Evolutionary conservation across 169 alveolate species (phyloP).

Genomic region (Eimeria zaria): DNA sequence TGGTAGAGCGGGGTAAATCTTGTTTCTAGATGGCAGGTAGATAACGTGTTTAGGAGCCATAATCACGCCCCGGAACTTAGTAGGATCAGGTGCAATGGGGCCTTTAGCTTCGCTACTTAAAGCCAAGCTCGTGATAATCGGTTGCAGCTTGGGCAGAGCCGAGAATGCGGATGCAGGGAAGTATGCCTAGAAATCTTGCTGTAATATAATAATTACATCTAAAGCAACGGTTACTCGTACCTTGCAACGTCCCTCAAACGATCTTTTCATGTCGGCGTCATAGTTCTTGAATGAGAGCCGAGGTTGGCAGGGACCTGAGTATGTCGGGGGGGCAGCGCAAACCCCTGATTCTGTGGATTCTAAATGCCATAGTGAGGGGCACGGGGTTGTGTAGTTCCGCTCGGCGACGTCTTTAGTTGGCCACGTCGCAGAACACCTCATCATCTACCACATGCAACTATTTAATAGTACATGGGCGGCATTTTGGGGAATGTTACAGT

Average conservation of each 20-base stretch:
- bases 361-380: slow-evolving; percentile 80
- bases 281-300: slow-evolving; percentile 54
- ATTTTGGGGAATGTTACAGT: neutral
- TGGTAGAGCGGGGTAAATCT: neutral
- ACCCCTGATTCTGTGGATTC: slow-evolving; percentile 60
- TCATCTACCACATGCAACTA: slow-evolving; percentile 16
- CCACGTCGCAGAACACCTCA: slow-evolving; percentile 76
- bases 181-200: slow-evolving; percentile 20
- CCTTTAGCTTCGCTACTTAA: slow-evolving; percentile 34
- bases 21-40: slow-evolving; percentile 61
- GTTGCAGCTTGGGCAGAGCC: slow-evolving; percentile 63
- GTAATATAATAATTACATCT: neutral
- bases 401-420: slow-evolving; percentile 56
- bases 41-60: slow-evolving; percentile 73
- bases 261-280: slow-evolving; percentile 52
- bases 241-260: slow-evolving; percentile 82
- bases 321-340: slow-evolving; percentile 72
- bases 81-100: slow-evolving; percentile 67
- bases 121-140: neutral
- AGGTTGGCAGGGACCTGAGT: slow-evolving; percentile 76
- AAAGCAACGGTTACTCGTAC: neutral
- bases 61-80: slow-evolving; percentile 49
- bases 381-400: slow-evolving; percentile 75
- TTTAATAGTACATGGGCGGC: neutral
- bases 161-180: slow-evolving; percentile 65